Evolutionary conservation across 176 grass and related monocot genomes (phyloP), one percentile per base, ranked within the genome.

Genomic region (Musa schizocarpa): DNA sequence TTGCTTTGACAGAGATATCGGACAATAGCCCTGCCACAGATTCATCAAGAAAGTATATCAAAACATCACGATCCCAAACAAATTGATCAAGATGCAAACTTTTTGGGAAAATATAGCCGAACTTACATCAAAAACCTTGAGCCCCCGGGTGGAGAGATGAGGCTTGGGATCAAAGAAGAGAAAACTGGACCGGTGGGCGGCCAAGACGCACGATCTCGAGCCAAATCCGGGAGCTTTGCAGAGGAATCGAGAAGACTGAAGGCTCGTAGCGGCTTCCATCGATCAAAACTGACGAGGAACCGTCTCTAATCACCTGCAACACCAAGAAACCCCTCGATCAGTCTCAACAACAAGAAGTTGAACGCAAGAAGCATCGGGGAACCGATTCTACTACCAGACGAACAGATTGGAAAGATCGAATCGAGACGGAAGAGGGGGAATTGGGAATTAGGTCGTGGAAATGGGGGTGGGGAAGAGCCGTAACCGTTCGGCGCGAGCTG

Each of bases 171-270:
- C 76, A 59, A 91, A 81, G 12, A 66, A 61, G 65, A 86, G 72
- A 62, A 88, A 84, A 55, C 49, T 77, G 13, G 68, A 56, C 8
- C 78, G 70, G 25, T 53, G 34, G 55, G 75, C 63, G 14, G 53
- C 59, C 9, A 80, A 63, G 66, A 71, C 65, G 53, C 72, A 52
- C 4, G 83, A 81, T 73, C 64, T 72, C 9, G 66, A 48, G 2
- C 68, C 82, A 14, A 51, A n/a, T 12, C 82, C 54, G 52, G 78
- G 64, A 80, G 82, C 81, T 27, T 80, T 85, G 50, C 71, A 81
- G 56, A 69, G 79, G 59, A 77, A 84, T 29, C 84, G 49, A 16
- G 88, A 88, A 74, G 85, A 94, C 76, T 85, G 64, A 81, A 99
- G 80, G 65, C 80, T 80, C 81, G 76, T 80, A 13, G 78, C 82